Conservation (phyloP, 1,284 basidiomycete species). For the Heterobasidion irregulare region DNA sequence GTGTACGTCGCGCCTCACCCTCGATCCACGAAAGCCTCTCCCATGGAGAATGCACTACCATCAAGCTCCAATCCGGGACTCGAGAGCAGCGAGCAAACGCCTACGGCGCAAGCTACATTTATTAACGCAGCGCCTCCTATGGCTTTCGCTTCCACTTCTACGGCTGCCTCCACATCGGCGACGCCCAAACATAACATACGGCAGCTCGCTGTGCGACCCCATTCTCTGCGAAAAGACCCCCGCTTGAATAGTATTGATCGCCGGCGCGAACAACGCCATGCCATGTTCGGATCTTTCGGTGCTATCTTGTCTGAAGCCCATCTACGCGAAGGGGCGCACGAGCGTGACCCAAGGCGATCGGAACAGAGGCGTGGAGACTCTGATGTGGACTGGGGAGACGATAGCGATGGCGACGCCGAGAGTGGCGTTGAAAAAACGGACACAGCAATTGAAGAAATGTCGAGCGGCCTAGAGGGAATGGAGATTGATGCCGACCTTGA, state of each 20-base stretch:
- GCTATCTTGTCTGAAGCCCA: constrained; percentile 49
- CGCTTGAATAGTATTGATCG: constrained; percentile 21
- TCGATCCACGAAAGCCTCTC: constrained; percentile 11
- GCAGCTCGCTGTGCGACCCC: constrained; percentile 5
- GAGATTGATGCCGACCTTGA: constrained; percentile 46
- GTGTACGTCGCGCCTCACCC: constrained; percentile 34
- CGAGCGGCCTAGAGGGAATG: constrained; percentile 40
- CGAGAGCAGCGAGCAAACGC: background rate
- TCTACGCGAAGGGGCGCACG: constrained; percentile 26
- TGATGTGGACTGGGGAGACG: constrained; percentile 67
- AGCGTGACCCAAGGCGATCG: constrained; percentile 32
- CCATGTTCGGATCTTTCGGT: constrained; percentile 39
- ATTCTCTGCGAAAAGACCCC: constrained; percentile 17
- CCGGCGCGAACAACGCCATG: constrained; percentile 11
- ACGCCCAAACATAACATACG: background rate
- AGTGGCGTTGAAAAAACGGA: background rate
- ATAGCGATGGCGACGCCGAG: constrained; percentile 18
- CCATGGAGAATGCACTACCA: background rate
- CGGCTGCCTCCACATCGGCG: constrained; percentile 9
- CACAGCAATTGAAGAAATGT: constrained; percentile 25
- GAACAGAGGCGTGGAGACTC: constrained; percentile 55
- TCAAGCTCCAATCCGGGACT: background rate
- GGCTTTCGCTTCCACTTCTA: constrained; percentile 5
- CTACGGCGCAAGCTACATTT: background rate
- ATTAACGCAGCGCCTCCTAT: background rate